Base-by-base conservation (phyloP, 148 eudicot genomes). In the Persicaria tinctoria region DNA sequence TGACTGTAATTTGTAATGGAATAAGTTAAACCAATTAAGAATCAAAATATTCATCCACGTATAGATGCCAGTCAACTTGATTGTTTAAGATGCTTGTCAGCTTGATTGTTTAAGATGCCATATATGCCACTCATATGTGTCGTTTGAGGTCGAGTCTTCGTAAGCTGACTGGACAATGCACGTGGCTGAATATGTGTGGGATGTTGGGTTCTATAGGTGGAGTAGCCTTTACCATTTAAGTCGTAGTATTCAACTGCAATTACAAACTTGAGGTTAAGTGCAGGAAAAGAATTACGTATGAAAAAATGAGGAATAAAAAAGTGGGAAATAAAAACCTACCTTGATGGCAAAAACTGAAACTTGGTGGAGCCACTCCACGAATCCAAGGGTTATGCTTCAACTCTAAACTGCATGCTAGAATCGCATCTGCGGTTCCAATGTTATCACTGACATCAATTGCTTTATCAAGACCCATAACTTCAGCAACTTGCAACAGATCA, bases 211-310 rank as follows among this genome's bases (percentile, higher is more conserved):
- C n/a, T n/a, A n/a, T n/a, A n/a, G n/a, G n/a, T n/a, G n/a, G 97
- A 59, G 92, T 80, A 60, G 99, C 99, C 85, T 95, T 95, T 3
- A 92, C 96, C 92, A 95, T 90, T 82, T 92, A 93, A 60, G 97
- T 94, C 97, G 92, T 90, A 62, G 97, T 89, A 80, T 85, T 92
- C 55, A 94, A 92, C 97, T 95, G 87, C 80, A 88, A 4, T 60
- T 68, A 68, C n/a, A 41, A 41, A 38, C 2, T 64, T 64, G 70
- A 64, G 17, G 17, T 38, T 14, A 64, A 63, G 69, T 63, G n/a
- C 46, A 63, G 46, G 12, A 63, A 32, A 5, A 12, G 17, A 23
- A 60, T 23, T 5, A 12, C 13, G 18, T 12, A 64, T 41, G 70
- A n/a, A 27, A 77, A 75, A 27, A 74, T 27, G 17, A 10, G 53